Evolutionary conservation across 2,329 filamentous ascomycete species (phyloP).

Genomic region (Fusarium sp.): DNA sequence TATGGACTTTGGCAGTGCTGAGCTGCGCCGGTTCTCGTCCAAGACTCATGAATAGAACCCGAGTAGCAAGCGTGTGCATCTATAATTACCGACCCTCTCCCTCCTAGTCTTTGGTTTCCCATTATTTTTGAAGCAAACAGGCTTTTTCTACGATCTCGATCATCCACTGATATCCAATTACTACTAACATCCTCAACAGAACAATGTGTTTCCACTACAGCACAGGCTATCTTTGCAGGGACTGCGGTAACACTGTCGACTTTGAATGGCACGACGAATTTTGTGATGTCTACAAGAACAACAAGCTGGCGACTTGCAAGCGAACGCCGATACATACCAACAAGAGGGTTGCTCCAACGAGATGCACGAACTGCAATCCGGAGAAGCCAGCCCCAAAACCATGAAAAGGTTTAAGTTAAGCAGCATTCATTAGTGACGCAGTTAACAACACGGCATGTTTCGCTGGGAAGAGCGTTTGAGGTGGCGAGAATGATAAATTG

Average conservation of each 20-base stretch:
- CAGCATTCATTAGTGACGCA: neutral
- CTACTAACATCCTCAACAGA: neutral
- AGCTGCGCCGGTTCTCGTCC: too few species aligned
- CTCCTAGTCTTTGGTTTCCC: rapidly evolving
- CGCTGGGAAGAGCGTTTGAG: too few species aligned
- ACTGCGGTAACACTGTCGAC: conserved; percentile 2
- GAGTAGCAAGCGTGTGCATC: neutral
- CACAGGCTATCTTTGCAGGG: neutral
- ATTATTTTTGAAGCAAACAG: neutral
- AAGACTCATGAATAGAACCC: too few species aligned
- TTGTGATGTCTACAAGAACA: neutral
- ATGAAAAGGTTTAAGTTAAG: neutral
- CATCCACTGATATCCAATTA: neutral
- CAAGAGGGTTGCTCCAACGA: neutral
- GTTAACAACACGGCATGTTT: too few species aligned
- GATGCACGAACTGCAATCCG: conserved; percentile 1
- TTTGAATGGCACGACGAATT: neutral
- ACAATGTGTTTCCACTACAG: conserved; percentile 20
- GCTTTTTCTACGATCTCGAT: neutral
- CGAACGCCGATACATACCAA: neutral
- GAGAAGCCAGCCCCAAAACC: neutral
- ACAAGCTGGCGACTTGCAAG: neutral
- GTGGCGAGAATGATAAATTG: too few species aligned
- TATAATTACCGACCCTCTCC: neutral
- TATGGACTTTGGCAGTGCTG: neutral